Evolutionary conservation across 805 yeast species (phyloP).

Genomic region (Zygosaccharomyces bailii): DNA sequence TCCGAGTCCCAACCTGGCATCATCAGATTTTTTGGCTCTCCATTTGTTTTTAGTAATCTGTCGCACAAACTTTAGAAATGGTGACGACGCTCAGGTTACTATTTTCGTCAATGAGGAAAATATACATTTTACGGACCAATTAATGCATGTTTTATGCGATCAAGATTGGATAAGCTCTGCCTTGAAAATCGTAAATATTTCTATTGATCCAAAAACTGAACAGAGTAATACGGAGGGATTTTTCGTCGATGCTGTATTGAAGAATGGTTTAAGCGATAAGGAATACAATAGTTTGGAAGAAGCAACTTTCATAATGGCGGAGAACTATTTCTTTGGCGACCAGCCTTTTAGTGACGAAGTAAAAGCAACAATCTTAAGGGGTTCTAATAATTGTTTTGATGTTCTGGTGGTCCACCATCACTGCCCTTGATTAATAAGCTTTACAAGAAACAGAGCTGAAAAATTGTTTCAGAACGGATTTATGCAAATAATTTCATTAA

Average conservation of each 20-base stretch:
- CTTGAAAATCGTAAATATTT: constrained; percentile 16
- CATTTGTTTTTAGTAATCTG: constrained; percentile 26
- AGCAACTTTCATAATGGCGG: constrained; percentile 29
- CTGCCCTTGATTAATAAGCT: not conserved
- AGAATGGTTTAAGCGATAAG: constrained; percentile 15
- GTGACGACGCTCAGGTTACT: constrained; percentile 15
- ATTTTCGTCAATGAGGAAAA: constrained; percentile 26
- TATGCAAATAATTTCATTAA: too few species aligned
- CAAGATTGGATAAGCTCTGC: constrained; percentile 22
- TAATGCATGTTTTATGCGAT: constrained; percentile 16
- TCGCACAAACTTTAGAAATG: constrained; percentile 16
- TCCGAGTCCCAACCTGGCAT: constrained; percentile 26
- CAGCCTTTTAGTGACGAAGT: constrained; percentile 26
- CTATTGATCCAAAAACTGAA: constrained; percentile 10
- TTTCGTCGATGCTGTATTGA: constrained; percentile 23
- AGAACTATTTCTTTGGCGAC: constrained; percentile 17
- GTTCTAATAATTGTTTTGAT: constrained; percentile 27
- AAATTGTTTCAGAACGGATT: too few species aligned
- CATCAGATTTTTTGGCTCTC: constrained; percentile 32
- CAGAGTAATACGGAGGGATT: constrained; percentile 2
- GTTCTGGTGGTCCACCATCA: constrained; percentile 24
- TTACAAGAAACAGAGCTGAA: not conserved
- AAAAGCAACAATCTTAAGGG: constrained; percentile 20
- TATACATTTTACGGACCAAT: constrained; percentile 15
- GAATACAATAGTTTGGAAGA: constrained; percentile 24